Conservation (phyloP, 2,329 filamentous ascomycete species). For the Colletotrichum nymphaeae region DNA sequence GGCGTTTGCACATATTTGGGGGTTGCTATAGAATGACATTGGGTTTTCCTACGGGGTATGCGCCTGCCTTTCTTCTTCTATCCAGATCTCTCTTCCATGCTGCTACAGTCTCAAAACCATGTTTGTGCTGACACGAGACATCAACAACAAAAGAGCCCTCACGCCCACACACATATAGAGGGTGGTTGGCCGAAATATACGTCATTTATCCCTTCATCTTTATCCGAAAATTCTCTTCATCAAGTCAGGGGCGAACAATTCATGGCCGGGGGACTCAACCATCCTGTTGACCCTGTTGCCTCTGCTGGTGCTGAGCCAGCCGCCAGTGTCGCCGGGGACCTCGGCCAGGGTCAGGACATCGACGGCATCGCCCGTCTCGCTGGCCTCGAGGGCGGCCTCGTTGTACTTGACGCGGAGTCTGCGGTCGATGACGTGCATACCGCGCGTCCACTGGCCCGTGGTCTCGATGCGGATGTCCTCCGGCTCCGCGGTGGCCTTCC, state of each 20-base stretch:
- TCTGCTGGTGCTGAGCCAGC: conserved; percentile 78
- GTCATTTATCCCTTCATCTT: conserved; percentile 34
- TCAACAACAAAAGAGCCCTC: conserved; percentile 50
- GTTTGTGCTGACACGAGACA: conserved; percentile 20
- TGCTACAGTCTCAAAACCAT: conserved; percentile 4
- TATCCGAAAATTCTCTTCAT: conserved; percentile 73
- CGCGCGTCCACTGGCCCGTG: conserved; percentile 91
- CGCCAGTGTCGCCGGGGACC: conserved; percentile 76
- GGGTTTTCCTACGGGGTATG: conserved; percentile 36
- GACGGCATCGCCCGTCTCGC: conserved; percentile 45
- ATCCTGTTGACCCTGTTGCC: conserved; percentile 87
- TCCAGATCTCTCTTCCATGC: not conserved
- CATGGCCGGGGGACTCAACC: conserved; percentile 74
- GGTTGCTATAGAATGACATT: conserved; percentile 38
- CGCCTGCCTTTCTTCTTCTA: conserved; percentile 32
- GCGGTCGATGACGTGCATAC: conserved; percentile 88
- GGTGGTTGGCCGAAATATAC: not conserved
- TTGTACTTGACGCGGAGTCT: conserved; percentile 68
- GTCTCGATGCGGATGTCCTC: conserved; percentile 94
- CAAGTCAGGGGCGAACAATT: conserved; percentile 73
- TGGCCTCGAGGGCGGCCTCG: conserved; percentile 48
- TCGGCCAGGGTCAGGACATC: conserved; percentile 55
- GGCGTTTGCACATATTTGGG: conserved; percentile 32
- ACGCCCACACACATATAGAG: not conserved
- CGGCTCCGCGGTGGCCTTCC: conserved; percentile 66